Evolutionary conservation across 1,284 basidiomycete genomes (phyloP).

Genomic region (Tylopilus orsonianus): DNA sequence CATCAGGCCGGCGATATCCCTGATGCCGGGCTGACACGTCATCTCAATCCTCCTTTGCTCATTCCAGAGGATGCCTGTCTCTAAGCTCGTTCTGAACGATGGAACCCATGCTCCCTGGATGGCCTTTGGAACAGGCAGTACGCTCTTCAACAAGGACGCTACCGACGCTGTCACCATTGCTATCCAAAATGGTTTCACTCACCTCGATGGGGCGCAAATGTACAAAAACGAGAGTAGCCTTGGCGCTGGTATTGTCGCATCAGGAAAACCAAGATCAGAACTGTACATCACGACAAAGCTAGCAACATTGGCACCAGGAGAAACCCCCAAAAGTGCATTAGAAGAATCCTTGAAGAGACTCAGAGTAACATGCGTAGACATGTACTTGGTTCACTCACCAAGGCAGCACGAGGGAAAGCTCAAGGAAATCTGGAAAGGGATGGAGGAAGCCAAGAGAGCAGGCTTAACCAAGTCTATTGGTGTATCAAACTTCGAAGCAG

Average conservation of each 20-base stretch:
- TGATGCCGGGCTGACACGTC: too few relatives aligned
- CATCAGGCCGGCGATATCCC: too few relatives aligned
- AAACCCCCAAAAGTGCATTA: constrained; percentile 50
- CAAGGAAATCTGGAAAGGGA: constrained; percentile 62
- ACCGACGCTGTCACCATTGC: constrained; percentile 49
- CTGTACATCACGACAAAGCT: constrained; percentile 73
- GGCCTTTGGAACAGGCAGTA: constrained; percentile 71
- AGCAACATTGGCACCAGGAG: constrained; percentile 35
- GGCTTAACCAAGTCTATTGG: constrained; percentile 79
- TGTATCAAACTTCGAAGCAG: constrained; percentile 78
- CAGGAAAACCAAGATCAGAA: constrained; percentile 43
- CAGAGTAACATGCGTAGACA: constrained; percentile 67
- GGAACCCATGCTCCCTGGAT: constrained; percentile 58
- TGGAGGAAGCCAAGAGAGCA: constrained; percentile 68
- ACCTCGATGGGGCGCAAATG: constrained; percentile 71
- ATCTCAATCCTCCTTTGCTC: not conserved
- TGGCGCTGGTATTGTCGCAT: constrained; percentile 51
- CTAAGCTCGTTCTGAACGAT: constrained; percentile 55
- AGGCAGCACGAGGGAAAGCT: constrained; percentile 42
- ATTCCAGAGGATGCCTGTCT: constrained; percentile 35
- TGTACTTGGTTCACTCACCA: constrained; percentile 72
- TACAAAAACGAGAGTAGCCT: constrained; percentile 65
- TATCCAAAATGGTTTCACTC: constrained; percentile 61
- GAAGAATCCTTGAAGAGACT: constrained; percentile 59
- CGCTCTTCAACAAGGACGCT: constrained; percentile 54